Conservation (phyloP, 2,329 filamentous ascomycete genomes). For the Polychaeton citri region DNA sequence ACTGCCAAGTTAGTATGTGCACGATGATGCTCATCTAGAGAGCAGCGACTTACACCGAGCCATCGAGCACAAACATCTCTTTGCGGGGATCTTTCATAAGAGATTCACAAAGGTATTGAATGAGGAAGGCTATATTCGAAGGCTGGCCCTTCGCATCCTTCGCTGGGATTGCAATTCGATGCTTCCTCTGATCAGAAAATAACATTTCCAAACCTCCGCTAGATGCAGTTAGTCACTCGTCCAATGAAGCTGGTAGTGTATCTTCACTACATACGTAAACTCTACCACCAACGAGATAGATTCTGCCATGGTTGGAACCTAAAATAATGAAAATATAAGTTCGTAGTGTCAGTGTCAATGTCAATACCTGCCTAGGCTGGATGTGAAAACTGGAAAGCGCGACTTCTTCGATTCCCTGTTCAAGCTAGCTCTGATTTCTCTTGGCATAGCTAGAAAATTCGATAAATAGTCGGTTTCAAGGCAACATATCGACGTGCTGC, state of each 20-base stretch:
- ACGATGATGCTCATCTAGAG: neutral
- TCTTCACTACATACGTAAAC: neutral
- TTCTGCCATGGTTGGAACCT: neutral
- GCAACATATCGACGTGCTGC: too few species aligned
- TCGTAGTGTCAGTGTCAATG: too few species aligned
- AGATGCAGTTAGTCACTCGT: too few species aligned
- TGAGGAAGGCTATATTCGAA: conserved; percentile 60
- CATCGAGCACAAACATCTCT: conserved; percentile 81
- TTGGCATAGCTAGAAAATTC: too few species aligned
- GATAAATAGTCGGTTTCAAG: too few species aligned
- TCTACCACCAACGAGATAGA: neutral
- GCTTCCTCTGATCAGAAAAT: conserved; percentile 69
- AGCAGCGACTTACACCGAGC: conserved; percentile 59
- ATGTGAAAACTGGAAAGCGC: neutral
- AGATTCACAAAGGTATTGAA: conserved; percentile 64
- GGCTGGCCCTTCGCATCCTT: conserved; percentile 45
- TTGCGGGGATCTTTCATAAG: conserved; percentile 75
- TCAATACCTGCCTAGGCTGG: too few species aligned
- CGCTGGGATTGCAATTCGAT: conserved; percentile 55
- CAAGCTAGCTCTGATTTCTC: too few species aligned
- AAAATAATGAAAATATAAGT: too few species aligned
- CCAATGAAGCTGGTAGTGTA: too few species aligned
- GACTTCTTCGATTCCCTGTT: neutral
- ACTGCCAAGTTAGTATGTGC: conserved; percentile 33
- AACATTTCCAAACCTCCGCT: conserved; percentile 88